A percentile compares a stretch with the other conserved stretches of the same genome.
phyloP scores from a whole-genome alignment of 2,329 filamentous ascomycete species.

The Epichloe brachyelytri region DNA sequence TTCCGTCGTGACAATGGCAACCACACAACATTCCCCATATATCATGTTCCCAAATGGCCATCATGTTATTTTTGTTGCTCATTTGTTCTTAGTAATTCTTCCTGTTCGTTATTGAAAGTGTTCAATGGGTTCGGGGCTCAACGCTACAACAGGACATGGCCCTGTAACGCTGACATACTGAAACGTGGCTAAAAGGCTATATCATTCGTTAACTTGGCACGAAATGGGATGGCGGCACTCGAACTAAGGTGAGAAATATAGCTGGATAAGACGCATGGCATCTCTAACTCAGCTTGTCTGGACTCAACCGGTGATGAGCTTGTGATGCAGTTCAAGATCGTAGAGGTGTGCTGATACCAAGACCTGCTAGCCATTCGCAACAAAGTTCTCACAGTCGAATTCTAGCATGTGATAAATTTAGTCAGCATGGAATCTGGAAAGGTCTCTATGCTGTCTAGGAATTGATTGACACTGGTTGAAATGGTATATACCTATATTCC shows the following conservation, averaged over 20 bases:
- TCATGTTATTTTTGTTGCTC: background rate
- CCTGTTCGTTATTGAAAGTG: background rate
- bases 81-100: conserved; percentile 28
- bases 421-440: background rate
- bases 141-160: too few species aligned
- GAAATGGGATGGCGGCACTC: background rate
- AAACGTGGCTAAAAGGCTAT: background rate
- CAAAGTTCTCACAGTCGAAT: background rate
- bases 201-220: background rate
- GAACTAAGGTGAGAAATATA: background rate
- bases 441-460: background rate
- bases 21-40: background rate
- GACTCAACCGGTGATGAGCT: background rate
- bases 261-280: background rate
- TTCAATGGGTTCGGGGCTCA: too few species aligned
- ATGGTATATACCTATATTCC: too few species aligned
- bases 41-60: background rate
- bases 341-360: background rate
- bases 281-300: background rate
- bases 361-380: background rate
- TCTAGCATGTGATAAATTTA: background rate
- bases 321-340: background rate
- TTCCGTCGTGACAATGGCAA: background rate
- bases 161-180: background rate
- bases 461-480: background rate